Conservation (phyloP, 73 alveolate species). For the Effrenium voratum region DNA sequence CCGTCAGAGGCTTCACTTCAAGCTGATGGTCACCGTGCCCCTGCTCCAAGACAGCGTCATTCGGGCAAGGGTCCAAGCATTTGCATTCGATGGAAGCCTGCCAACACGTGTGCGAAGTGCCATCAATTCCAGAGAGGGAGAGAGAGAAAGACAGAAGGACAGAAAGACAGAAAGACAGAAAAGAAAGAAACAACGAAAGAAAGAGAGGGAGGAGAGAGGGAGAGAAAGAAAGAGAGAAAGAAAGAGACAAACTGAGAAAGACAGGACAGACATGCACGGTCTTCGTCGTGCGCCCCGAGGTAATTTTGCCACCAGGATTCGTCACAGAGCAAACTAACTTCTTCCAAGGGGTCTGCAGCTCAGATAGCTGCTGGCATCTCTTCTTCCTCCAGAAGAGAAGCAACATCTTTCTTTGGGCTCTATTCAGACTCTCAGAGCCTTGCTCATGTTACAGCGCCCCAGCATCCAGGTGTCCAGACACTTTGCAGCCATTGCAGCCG, state of each 20-base stretch:
- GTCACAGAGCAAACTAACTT: neutral
- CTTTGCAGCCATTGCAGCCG: constrained; percentile 28
- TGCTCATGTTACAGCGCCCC: neutral
- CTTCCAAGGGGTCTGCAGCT: constrained; percentile 5
- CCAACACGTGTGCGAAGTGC: too few relatives aligned
- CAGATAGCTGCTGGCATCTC: neutral
- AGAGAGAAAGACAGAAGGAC: too few relatives aligned
- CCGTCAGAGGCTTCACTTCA: constrained; percentile 37
- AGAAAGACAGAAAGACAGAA: too few relatives aligned
- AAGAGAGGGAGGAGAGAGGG: too few relatives aligned
- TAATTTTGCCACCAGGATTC: constrained; percentile 13
- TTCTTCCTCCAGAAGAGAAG: neutral
- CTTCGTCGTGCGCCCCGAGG: too few relatives aligned
- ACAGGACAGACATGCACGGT: too few relatives aligned
- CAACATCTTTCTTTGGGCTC: neutral
- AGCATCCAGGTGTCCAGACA: constrained; percentile 12
- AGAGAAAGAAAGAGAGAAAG: too few relatives aligned
- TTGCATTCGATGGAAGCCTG: too few relatives aligned
- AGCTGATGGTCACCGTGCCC: constrained; percentile 34
- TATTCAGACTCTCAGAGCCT: neutral
- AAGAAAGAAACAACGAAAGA: too few relatives aligned
- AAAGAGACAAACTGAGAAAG: too few relatives aligned
- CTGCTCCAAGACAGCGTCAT: constrained; percentile 39
- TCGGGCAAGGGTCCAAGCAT: constrained; percentile 25
- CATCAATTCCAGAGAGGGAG: too few relatives aligned